phyloP scores from a whole-genome alignment of 176 grass and related monocot species.

The Aegilops speltoides region DNA sequence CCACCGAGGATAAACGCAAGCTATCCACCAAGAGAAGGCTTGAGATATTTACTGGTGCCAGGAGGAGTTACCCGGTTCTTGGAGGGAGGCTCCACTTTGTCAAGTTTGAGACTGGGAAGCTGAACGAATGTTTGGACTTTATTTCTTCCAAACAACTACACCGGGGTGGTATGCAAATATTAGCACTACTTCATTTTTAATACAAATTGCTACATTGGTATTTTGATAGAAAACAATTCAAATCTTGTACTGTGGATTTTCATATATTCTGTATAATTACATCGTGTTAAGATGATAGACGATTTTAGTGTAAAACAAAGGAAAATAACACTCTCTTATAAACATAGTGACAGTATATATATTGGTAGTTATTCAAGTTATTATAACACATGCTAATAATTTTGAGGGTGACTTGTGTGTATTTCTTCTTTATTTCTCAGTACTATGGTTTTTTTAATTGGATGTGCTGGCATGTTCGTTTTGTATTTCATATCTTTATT shows the following conservation, averaged over 20 bases:
- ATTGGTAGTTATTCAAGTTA: neutral
- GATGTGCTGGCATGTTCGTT: neutral
- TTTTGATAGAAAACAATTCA: neutral
- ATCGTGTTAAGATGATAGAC: neutral
- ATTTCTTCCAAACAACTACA: slow-evolving; percentile 98
- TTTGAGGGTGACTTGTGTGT: neutral
- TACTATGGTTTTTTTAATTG: neutral
- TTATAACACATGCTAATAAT: neutral
- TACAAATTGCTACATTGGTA: neutral
- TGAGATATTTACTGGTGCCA: slow-evolving; percentile 62
- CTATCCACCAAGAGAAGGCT: slow-evolving; percentile 78
- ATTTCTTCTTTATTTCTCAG: neutral
- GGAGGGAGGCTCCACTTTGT: slow-evolving; percentile 98
- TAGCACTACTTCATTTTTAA: neutral
- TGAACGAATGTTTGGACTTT: slow-evolving; percentile 92
- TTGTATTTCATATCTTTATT: neutral
- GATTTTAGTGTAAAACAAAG: neutral
- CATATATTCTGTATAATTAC: neutral
- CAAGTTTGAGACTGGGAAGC: slow-evolving; percentile 90
- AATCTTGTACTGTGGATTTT: neutral
- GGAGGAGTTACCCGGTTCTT: slow-evolving; percentile 91
- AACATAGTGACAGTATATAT: neutral
- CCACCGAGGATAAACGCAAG: slow-evolving; percentile 69
- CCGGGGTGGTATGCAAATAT: slow-evolving; percentile 69
- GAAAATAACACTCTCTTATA: neutral